These are phyloP conservation scores for Melampsora americana DNA, from an alignment of 1,284 basidiomycete species.

Conservation along the genomic window DNA sequence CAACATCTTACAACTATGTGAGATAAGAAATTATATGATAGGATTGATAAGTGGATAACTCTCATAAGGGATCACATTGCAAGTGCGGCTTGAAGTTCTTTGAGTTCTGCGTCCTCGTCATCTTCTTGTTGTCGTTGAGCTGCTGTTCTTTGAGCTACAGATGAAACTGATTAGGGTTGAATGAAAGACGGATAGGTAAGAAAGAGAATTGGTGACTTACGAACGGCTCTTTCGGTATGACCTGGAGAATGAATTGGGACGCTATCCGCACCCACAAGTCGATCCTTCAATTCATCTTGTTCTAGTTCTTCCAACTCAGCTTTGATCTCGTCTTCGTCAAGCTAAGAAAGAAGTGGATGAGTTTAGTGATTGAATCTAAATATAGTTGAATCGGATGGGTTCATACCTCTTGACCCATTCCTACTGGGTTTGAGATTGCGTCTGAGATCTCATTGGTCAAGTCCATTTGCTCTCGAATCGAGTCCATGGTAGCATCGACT, in stretches of 20 bases:
- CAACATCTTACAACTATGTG: no score
- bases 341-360: constrained; percentile 39
- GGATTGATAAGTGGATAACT: no score
- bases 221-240: constrained; percentile 58
- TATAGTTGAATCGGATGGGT: no score
- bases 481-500: constrained; percentile 87
- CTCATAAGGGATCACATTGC: constrained; percentile 63
- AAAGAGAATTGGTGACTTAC: constrained; percentile 57
- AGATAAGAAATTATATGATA: no score
- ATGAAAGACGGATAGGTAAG: constrained; percentile 39
- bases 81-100: constrained; percentile 83
- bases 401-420: constrained; percentile 62
- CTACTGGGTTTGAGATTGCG: constrained; percentile 78
- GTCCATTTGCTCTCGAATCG: constrained; percentile 87
- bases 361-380: constrained; percentile 52
- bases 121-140: constrained; percentile 64
- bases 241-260: constrained; percentile 82
- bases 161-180: background rate
- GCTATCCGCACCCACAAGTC: constrained; percentile 81
- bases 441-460: constrained; percentile 92
- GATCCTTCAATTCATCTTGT: constrained; percentile 82
- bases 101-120: constrained; percentile 89
- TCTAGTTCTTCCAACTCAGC: constrained; percentile 84
- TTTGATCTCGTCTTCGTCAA: constrained; percentile 71
- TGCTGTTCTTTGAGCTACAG: constrained; percentile 49